A percentile compares a stretch with the other conserved stretches of the same genome.
phyloP scores from a whole-genome alignment of 23 red algal species.

The Gracilariopsis chorda region DNA sequence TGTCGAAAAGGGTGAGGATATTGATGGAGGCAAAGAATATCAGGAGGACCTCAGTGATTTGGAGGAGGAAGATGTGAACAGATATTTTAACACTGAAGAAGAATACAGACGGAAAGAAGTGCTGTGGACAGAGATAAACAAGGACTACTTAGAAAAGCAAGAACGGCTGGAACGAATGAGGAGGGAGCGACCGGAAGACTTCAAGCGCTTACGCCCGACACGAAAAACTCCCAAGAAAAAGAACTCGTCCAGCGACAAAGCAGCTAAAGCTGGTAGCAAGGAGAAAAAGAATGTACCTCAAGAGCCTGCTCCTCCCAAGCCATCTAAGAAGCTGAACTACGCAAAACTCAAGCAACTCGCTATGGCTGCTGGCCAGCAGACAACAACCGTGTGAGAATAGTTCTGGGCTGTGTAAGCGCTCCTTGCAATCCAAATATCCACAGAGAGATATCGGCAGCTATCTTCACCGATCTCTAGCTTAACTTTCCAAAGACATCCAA shows the following conservation, averaged over 20 bases:
- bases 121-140: constrained; percentile 77
- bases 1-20: constrained; percentile 1
- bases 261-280: not conserved
- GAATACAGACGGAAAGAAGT: constrained; percentile 67
- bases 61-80: constrained; percentile 74
- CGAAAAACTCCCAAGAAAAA: constrained; percentile 38
- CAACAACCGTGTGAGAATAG: no score
- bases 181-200: constrained; percentile 65
- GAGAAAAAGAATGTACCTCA: constrained; percentile 30
- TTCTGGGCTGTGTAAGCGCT: no score
- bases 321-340: constrained; percentile 85
- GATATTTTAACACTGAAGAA: constrained; percentile 73
- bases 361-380: not conserved
- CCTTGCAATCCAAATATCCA: no score
- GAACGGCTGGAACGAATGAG: constrained; percentile 68
- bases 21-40: not conserved
- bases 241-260: constrained; percentile 1
- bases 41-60: constrained; percentile 70
- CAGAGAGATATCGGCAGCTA: no score
- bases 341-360: constrained; percentile 33
- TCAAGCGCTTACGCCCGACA: constrained; percentile 56
- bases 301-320: constrained; percentile 44
- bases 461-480: no score
- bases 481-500: no score
- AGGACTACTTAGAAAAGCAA: constrained; percentile 83